phyloP scores from a whole-genome alignment of 176 grass and related monocot genomes.

The Hyparrhenia diplandra region DNA sequence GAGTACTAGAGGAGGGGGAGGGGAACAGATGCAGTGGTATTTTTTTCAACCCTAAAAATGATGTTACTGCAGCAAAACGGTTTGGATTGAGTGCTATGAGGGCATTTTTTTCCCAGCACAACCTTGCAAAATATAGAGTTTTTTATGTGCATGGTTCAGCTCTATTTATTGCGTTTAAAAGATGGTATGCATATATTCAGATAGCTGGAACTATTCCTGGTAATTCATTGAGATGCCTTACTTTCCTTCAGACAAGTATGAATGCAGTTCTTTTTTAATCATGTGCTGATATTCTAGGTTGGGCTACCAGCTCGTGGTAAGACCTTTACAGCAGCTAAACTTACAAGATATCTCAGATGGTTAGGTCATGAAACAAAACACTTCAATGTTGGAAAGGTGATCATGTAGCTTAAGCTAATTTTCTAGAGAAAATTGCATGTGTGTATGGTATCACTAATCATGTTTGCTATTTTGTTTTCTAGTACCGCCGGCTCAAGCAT shows the following conservation, averaged over 20 bases:
- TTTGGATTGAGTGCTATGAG: neutral
- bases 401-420: constrained; percentile 25
- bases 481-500: constrained; percentile 97
- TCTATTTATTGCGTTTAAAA: neutral
- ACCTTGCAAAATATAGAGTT: neutral
- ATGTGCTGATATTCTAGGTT: constrained; percentile 57
- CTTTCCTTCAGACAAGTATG: constrained; percentile 16
- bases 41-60: neutral
- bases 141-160: neutral
- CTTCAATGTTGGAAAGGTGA: constrained; percentile 99
- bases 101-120: neutral
- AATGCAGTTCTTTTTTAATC: constrained; percentile 12
- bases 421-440: neutral
- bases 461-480: constrained; percentile 24
- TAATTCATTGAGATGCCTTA: constrained; percentile 13
- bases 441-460: constrained; percentile 25
- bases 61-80: neutral
- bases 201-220: neutral
- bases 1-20: neutral
- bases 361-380: constrained; percentile 99
- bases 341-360: constrained; percentile 98
- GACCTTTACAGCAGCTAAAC: constrained; percentile 97
- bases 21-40: neutral
- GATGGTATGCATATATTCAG: constrained; percentile 8
- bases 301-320: constrained; percentile 95